A percentile compares a stretch with the other conserved stretches of the same genome.
Evolutionary conservation across 176 grass and related monocot genomes (phyloP).

Genomic region (Pontederia crassipes): DNA sequence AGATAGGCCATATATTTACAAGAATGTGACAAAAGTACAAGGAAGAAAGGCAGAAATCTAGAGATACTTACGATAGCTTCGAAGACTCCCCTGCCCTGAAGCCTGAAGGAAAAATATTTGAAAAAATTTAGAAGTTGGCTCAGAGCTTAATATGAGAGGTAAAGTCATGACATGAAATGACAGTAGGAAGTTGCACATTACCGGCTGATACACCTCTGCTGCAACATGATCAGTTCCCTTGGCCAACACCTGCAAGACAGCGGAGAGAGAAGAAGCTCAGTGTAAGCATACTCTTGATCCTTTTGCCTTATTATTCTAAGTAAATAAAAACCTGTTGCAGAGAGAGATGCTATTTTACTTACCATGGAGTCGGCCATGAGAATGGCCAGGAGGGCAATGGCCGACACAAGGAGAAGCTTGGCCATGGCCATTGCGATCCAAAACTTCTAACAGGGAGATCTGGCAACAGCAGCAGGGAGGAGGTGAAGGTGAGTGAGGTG

Average conservation of each 20-base stretch:
- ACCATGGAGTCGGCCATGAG: constrained; percentile 5
- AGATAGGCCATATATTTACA: background rate
- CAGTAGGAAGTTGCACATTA: background rate
- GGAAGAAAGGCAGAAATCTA: background rate
- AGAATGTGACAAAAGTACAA: background rate
- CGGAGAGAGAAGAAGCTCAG: background rate
- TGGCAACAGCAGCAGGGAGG: background rate
- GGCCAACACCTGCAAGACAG: constrained; percentile 4
- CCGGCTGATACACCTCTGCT: background rate
- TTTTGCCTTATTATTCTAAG: background rate
- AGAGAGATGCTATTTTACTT: background rate
- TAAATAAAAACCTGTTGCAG: background rate
- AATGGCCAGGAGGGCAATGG: constrained; percentile 15
- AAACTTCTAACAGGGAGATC: background rate
- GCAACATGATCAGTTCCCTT: constrained; percentile 7
- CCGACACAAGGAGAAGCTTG: constrained; percentile 1
- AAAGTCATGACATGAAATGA: background rate
- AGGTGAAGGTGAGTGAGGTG: background rate
- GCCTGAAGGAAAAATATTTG: background rate
- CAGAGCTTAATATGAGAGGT: no score
- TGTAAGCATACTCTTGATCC: background rate
- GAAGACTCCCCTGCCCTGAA: constrained; percentile 6
- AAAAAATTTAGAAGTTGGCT: background rate
- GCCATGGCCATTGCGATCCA: constrained; percentile 14
- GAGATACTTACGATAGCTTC: constrained; percentile 1